Conservation (phyloP, 805 yeast species). For the Ogataea paradorogensis region DNA sequence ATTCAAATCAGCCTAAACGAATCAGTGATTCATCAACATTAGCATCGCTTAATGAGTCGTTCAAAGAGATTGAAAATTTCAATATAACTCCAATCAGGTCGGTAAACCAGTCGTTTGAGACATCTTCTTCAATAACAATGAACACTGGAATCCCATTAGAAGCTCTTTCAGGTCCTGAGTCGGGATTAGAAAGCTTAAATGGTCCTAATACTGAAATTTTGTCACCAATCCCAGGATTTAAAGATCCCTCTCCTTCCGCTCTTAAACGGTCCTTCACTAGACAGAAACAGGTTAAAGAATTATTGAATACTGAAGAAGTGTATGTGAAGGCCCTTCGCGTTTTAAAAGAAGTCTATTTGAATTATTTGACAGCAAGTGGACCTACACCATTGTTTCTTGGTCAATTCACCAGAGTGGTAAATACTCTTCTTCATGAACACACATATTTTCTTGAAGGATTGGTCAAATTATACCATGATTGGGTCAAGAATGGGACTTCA, state of each 20-base stretch:
- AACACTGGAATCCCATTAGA: slow-evolving; percentile 2
- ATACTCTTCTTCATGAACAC: slow-evolving; percentile 34
- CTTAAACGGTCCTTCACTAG: slow-evolving; percentile 25
- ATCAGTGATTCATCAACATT: slow-evolving; percentile 11
- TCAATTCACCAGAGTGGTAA: slow-evolving; percentile 28
- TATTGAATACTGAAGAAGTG: slow-evolving; percentile 45
- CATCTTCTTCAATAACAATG: slow-evolving; percentile 15
- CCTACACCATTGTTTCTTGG: slow-evolving; percentile 37
- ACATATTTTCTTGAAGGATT: slow-evolving; percentile 29
- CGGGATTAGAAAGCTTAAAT: slow-evolving; percentile 2
- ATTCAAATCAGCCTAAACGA: slow-evolving; percentile 1
- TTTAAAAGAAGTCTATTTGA: slow-evolving; percentile 42
- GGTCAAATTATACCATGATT: slow-evolving; percentile 20
- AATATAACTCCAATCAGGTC: neutral
- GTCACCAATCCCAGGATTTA: slow-evolving; percentile 9
- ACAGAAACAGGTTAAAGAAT: slow-evolving; percentile 39
- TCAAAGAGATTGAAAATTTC: slow-evolving; percentile 3
- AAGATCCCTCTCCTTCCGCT: slow-evolving; percentile 14
- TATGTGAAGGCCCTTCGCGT: slow-evolving; percentile 45
- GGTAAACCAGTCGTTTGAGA: slow-evolving; percentile 11
- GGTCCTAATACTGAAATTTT: slow-evolving; percentile 16
- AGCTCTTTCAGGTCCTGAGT: neutral
- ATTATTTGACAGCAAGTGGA: slow-evolving; percentile 34
- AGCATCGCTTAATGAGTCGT: slow-evolving; percentile 2
- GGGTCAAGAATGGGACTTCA: slow-evolving; percentile 18